Evolutionary conservation across 1,284 basidiomycete genomes (phyloP), one percentile per base, ranked within the genome.

Genomic region (Puccinia hordei): DNA sequence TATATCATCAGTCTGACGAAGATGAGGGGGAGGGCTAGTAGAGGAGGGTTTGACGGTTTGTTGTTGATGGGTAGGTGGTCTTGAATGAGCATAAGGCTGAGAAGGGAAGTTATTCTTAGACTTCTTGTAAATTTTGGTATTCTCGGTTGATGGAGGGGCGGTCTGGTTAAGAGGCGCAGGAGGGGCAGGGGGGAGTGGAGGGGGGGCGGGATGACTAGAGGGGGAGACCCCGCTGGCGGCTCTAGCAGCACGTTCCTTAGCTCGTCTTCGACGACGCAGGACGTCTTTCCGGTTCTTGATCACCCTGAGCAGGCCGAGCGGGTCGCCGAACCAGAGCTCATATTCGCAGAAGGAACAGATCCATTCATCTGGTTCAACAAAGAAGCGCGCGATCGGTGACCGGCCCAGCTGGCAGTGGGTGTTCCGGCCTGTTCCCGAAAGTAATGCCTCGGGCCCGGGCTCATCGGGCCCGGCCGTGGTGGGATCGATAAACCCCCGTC

Each of bases 271-370:
- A 41, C 83, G 76, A 61, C 83, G 83, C 22, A 86, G 83, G 2
- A 86, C 82, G 81, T 84, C 83, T 74, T 85, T 85, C 41, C 86
- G 77, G 55, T 83, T 84, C 65, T 84, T 81, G 61, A 84, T 82
- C 9, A 84, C 83, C 15, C 83, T n/a, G 15, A 83, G 65, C 81
- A 86, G 83, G 27, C 35, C 22, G 17, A 83, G 75, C 27, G 82
- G 81, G 72, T 85, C 85, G 27, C 86, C 86, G 73, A 85, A 86
- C 75, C 85, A 85, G 55, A 86, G 81, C 80, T 85, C 83, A 81
- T 86, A 86, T 61, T 86, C 86, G 83, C 86, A 86, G 77, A 86
- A 86, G 8, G 84, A 33, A 81, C 86, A 86, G 46, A 86, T 81
- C 84, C 84, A 86, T 73, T 84, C 84, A 73, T 84, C 84, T 2